Base-by-base conservation (phyloP, 148 eudicot species). In the Rhododendron molle region DNA sequence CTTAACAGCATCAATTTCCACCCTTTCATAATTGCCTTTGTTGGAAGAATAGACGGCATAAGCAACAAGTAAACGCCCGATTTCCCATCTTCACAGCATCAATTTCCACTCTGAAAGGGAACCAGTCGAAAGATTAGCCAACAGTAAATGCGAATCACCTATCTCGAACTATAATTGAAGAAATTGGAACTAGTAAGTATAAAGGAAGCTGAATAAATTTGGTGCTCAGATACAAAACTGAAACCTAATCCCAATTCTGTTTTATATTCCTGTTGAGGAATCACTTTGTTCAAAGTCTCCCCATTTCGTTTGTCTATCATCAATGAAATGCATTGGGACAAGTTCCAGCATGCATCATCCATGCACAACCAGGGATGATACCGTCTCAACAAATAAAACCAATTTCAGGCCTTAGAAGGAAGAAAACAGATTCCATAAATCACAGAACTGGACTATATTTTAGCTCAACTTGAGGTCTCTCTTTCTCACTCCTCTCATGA, bases 81-180 rank as follows among this genome's bases (percentile, higher is more conserved):
- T 76, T 15, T 65, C 49, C 73, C 82, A 80, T 80, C 82, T 49
- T 49, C 30, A 50, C 38, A 50, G 50, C 80, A 40, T 80, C 62
- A 80, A 47, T 80, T 80, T 80, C 40, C 62, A 26, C 82, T 50
- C 82, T 80, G 82, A 15, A 50, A 80, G 65, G 65, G 38, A 80
- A 80, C 30, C 30, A 20, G 49, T 40, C 43, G 20, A 50, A 80
- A 80, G 40, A 49, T 50, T 23, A 76, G 49, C 4, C 78, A 43
- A 76, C 23, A 16, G 65, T 40, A 76, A 21, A 76, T 76, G 28
- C 3, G 9, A 40, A 40, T 18, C 28, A 38, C n/a, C 12, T 21
- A 43, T 76, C 80, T 76, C 0, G 10, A 40, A 76, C 46, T 34
- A 36, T 16, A 14, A 58, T 3, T 3, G 13, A 38, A 76, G 5